These are phyloP conservation scores for Hypocrella siamensis DNA, from an alignment of 2,329 filamentous ascomycete genomes.

Conservation along the genomic window DNA sequence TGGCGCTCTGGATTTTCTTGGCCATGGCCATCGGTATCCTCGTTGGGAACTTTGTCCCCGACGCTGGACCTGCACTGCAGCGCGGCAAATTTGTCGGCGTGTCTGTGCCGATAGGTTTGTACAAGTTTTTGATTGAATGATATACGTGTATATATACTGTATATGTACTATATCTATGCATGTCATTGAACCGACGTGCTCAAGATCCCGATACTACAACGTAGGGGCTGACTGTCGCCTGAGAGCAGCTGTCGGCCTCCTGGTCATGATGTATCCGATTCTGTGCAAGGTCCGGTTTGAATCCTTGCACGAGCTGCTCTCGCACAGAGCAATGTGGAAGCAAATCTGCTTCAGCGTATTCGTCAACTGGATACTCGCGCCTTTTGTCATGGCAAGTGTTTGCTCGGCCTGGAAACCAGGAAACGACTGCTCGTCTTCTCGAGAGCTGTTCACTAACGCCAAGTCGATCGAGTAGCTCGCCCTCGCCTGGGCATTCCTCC, in stretches of 20 bases:
- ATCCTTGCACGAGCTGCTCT: slow-evolving; percentile 50
- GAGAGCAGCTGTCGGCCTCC: slow-evolving; percentile 51
- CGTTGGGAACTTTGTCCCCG: slow-evolving; percentile 58
- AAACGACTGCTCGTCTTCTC: no score
- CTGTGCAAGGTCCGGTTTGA: slow-evolving; percentile 77
- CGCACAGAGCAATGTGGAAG: slow-evolving; percentile 49
- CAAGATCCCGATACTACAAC: no score
- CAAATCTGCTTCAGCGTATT: slow-evolving; percentile 66
- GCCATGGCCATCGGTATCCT: slow-evolving; percentile 65
- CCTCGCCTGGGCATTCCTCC: slow-evolving; percentile 53
- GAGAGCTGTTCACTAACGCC: no score
- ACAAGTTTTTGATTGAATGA: background rate
- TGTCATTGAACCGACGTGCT: background rate
- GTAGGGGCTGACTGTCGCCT: background rate
- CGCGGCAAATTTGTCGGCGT: slow-evolving; percentile 57
- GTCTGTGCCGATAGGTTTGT: slow-evolving; percentile 46
- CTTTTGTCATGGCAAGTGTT: slow-evolving; percentile 73
- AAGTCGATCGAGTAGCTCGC: no score
- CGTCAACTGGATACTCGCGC: slow-evolving; percentile 72
- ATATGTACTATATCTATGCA: background rate
- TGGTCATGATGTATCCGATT: slow-evolving; percentile 93
- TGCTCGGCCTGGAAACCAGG: no score
- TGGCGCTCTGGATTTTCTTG: slow-evolving; percentile 61
- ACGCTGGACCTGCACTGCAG: slow-evolving; percentile 45
- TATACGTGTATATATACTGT: background rate